Base-by-base conservation (phyloP, 192 early-diverging fungal genomes). In the Backusella circina region DNA sequence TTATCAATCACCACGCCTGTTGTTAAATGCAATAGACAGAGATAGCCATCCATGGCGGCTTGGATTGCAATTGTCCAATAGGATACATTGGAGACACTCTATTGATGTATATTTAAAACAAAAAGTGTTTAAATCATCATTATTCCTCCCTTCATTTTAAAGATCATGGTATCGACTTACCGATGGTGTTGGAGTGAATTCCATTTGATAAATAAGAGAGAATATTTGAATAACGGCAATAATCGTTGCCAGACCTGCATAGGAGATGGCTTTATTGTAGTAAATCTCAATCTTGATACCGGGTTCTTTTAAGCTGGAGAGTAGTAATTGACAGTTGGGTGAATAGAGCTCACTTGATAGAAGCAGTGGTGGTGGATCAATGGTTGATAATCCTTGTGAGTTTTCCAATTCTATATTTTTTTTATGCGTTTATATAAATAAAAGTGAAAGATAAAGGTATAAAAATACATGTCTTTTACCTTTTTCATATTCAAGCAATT, bases 71-170 rank as follows among this genome's bases (percentile, higher is more conserved):
- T 86, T 2, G 84, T 84, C 81, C 86, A 85, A 72, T 90, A 90
- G 23, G 92, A 92, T 23, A 93, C 86, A 75, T 90, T 89, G 32
- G 89, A 85, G 38, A 91, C 80, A 75, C 84, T 86, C 85, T 87
- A 65, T 18, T 65, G 3, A 36, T 33, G 12, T 23, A 23, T 2
- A 30, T 54, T 64, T 5, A 15, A 47, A 37, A 68, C 16, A 54
- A n/a, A n/a, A n/a, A n/a, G n/a, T n/a, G n/a, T n/a, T n/a, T n/a
- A n/a, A n/a, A n/a, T n/a, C n/a, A n/a, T n/a, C n/a, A n/a, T n/a
- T n/a, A n/a, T n/a, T n/a, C n/a, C n/a, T n/a, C n/a, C n/a, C n/a
- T n/a, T n/a, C n/a, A n/a, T n/a, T n/a, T n/a, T n/a, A n/a, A n/a
- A 18, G 2, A 21, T 7, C 8, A 35, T 36, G 8, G 39, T 3